Conservation (phyloP, 371 early-diverging fungal species). For the Gilbertella persicaria region DNA sequence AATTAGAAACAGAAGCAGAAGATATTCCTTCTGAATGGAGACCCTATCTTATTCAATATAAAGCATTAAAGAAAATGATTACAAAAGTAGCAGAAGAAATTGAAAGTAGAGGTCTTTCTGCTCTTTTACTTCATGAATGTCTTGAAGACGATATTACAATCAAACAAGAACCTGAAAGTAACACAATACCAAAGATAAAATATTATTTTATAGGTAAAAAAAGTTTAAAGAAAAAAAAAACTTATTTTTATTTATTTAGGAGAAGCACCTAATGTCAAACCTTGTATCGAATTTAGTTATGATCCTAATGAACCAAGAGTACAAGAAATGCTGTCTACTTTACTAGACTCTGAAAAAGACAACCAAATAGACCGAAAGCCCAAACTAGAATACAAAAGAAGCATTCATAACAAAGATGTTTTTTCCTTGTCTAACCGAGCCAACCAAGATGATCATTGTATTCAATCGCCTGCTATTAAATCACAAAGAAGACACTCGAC, state of each 20-base stretch:
- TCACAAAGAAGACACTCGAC: conserved; percentile 14
- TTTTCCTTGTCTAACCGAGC: conserved; percentile 26
- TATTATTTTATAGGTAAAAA: conserved; percentile 57
- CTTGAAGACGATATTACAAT: neutral
- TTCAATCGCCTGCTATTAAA: conserved; percentile 3
- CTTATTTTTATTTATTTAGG: conserved; percentile 13
- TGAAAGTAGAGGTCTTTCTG: conserved; percentile 57
- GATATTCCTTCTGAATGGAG: conserved; percentile 71
- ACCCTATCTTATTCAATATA: conserved; percentile 71
- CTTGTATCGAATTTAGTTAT: conserved; percentile 48
- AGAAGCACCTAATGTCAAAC: conserved; percentile 44
- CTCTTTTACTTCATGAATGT: conserved; percentile 33
- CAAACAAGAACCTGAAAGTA: conserved; percentile 1
- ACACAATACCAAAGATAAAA: conserved; percentile 40
- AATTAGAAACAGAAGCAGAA: conserved; percentile 64
- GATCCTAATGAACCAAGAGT: conserved; percentile 26
- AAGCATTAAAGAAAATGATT: conserved; percentile 64
- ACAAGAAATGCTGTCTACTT: conserved; percentile 13
- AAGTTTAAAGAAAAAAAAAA: neutral
- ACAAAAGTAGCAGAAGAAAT: conserved; percentile 70
- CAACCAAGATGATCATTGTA: neutral
- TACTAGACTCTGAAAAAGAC: conserved; percentile 14
- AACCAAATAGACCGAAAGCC: conserved; percentile 7
- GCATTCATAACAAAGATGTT: conserved; percentile 40
- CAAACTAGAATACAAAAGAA: conserved; percentile 34